Evolutionary conservation across 345 rosid species (phyloP).

Genomic region (Gossypium thurberi): DNA sequence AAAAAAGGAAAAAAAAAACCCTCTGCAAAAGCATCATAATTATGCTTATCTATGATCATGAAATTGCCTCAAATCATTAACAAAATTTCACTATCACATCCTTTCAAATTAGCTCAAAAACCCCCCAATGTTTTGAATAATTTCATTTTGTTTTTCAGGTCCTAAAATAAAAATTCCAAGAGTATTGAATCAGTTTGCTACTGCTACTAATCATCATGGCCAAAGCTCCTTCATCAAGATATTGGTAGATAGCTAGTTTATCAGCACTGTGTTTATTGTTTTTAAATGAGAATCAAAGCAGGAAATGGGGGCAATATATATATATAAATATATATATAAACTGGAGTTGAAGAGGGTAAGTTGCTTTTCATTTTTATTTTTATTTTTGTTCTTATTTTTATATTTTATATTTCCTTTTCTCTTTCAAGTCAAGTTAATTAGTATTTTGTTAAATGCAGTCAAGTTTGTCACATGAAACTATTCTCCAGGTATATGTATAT

Average conservation of each 20-base stretch:
- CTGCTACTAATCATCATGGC: not conserved
- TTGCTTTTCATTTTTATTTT: slow-evolving; percentile 8
- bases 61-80: not conserved
- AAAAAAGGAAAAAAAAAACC: not conserved
- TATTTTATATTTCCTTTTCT: not conserved
- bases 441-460: slow-evolving; percentile 6
- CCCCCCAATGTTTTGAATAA: not conserved
- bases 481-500: slow-evolving; percentile 16
- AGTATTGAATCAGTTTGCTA: slow-evolving; percentile 1
- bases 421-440: not conserved
- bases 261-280: slow-evolving; percentile 21
- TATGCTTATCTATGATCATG: not conserved
- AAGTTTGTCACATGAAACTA: slow-evolving; percentile 18
- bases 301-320: slow-evolving; percentile 19
- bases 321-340: not conserved
- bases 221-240: slow-evolving; percentile 17
- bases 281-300: slow-evolving; percentile 14
- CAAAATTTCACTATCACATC: not conserved
- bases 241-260: slow-evolving; percentile 2
- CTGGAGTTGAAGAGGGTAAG: slow-evolving; percentile 29
- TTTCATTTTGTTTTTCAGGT: slow-evolving; percentile 21
- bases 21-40: not conserved
- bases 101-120: not conserved
- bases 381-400: not conserved
- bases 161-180: slow-evolving; percentile 15